Evolutionary conservation across 2,329 filamentous ascomycete genomes (phyloP).

Genomic region (Ceratocystis huliohia): DNA sequence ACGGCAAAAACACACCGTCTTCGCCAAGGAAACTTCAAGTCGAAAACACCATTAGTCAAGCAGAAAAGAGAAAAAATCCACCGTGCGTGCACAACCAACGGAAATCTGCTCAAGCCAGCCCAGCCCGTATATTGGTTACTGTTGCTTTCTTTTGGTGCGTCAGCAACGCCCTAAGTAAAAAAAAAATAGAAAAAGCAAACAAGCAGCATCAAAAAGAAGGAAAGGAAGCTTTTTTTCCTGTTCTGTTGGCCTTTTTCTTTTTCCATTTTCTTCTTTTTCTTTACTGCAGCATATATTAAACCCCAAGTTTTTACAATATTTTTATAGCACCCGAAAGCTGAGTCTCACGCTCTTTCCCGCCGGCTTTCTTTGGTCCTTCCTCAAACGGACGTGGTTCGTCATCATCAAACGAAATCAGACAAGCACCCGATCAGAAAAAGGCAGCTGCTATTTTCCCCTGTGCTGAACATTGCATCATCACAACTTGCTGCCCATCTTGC

Average conservation of each 20-base stretch:
- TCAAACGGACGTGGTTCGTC: background rate
- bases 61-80: background rate
- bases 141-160: background rate
- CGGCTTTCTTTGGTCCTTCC: slow-evolving; percentile 2
- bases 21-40: background rate
- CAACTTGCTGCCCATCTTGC: background rate
- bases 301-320: background rate
- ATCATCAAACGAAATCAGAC: slow-evolving; percentile 1
- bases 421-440: background rate
- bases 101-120: background rate
- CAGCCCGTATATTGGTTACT: background rate
- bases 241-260: background rate
- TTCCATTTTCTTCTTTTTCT: background rate
- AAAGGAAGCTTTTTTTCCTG: background rate
- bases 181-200: background rate
- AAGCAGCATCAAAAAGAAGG: background rate
- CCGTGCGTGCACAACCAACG: slow-evolving; percentile 3
- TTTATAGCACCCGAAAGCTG: background rate
- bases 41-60: background rate
- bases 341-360: background rate
- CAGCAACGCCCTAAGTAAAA: background rate
- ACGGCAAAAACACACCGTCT: background rate
- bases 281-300: background rate
- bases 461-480: slow-evolving; percentile 1
- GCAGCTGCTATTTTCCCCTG: background rate